A percentile compares a stretch with the other conserved stretches of the same genome.
These are phyloP conservation scores for Ogataea haglerorum DNA, from an alignment of 805 yeast genomes.

Conservation along the genomic window DNA sequence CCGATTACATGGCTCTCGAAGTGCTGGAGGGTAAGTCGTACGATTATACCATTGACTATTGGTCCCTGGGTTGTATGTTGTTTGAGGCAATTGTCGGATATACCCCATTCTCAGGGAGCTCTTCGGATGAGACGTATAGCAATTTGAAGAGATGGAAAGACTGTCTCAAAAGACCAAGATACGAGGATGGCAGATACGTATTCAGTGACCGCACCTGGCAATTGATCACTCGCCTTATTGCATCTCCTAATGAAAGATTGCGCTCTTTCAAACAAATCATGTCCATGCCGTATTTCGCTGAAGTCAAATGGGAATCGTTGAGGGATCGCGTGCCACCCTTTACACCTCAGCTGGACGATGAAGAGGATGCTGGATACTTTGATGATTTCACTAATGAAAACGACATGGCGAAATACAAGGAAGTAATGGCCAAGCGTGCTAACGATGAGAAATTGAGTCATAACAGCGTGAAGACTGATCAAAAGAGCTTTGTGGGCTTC, in stretches of 20 bases:
- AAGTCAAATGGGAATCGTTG: slow-evolving; percentile 72
- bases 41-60: slow-evolving; percentile 95
- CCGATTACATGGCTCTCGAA: slow-evolving; percentile 98
- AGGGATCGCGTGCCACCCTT: slow-evolving; percentile 84
- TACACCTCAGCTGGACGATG: slow-evolving; percentile 94
- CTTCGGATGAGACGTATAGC: slow-evolving; percentile 91
- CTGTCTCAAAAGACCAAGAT: slow-evolving; percentile 82
- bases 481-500: slow-evolving; percentile 86
- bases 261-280: slow-evolving; percentile 79
- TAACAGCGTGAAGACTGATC: slow-evolving; percentile 51
- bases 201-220: slow-evolving; percentile 97
- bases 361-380: slow-evolving; percentile 97
- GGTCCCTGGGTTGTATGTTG: slow-evolving; percentile 97
- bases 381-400: slow-evolving; percentile 96
- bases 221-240: slow-evolving; percentile 71
- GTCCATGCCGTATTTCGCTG: slow-evolving; percentile 76
- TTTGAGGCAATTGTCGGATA: slow-evolving; percentile 95
- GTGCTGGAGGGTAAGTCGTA: slow-evolving; percentile 91
- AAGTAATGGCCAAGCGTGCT: slow-evolving; percentile 88
- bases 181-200: slow-evolving; percentile 86
- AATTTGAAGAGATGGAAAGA: slow-evolving; percentile 92
- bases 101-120: slow-evolving; percentile 94
- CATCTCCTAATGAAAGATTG: slow-evolving; percentile 72
- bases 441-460: slow-evolving; percentile 80
- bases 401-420: slow-evolving; percentile 96